Evolutionary conservation across 2,329 filamentous ascomycete species (phyloP).

Genomic region (Metarhizium rileyi): DNA sequence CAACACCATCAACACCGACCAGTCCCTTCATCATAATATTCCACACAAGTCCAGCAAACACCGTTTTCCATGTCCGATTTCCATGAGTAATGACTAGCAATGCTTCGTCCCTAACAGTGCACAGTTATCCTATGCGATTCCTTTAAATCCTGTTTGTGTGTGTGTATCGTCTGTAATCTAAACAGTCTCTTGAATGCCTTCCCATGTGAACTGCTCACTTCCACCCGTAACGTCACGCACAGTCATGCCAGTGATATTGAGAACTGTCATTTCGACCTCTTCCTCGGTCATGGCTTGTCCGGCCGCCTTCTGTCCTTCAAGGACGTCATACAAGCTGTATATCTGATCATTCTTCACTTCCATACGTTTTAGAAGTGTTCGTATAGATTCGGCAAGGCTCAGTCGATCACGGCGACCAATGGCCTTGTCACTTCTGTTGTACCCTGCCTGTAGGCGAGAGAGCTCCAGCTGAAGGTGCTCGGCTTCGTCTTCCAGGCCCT

Average conservation of each 20-base stretch:
- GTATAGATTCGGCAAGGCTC: conserved; percentile 49
- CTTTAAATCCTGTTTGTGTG: not conserved
- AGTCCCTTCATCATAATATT: not conserved
- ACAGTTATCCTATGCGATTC: not conserved
- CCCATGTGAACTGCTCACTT: conserved; percentile 32
- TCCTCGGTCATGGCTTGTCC: conserved; percentile 54
- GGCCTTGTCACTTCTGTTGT: conserved; percentile 57
- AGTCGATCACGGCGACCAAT: conserved; percentile 56
- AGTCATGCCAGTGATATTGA: conserved; percentile 40
- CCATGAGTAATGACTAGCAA: not conserved
- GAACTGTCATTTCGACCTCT: conserved; percentile 54
- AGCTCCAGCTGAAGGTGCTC: conserved; percentile 64
- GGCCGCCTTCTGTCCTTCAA: conserved; percentile 65
- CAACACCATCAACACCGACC: not conserved
- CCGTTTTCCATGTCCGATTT: conserved; percentile 2
- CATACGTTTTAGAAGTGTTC: conserved; percentile 50
- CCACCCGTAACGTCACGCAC: conserved; percentile 28
- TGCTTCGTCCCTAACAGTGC: conserved; percentile 1
- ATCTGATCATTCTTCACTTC: conserved; percentile 71
- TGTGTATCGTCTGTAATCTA: not conserved
- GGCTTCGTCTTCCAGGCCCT: conserved; percentile 71
- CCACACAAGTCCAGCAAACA: not conserved
- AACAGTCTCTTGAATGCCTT: conserved; percentile 26
- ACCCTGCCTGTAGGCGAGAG: conserved; percentile 48
- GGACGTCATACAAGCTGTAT: conserved; percentile 73